Evolutionary conservation across 2,329 filamentous ascomycete species (phyloP), one percentile per base, ranked within the genome.

Genomic region (Epicoccum nigrum): DNA sequence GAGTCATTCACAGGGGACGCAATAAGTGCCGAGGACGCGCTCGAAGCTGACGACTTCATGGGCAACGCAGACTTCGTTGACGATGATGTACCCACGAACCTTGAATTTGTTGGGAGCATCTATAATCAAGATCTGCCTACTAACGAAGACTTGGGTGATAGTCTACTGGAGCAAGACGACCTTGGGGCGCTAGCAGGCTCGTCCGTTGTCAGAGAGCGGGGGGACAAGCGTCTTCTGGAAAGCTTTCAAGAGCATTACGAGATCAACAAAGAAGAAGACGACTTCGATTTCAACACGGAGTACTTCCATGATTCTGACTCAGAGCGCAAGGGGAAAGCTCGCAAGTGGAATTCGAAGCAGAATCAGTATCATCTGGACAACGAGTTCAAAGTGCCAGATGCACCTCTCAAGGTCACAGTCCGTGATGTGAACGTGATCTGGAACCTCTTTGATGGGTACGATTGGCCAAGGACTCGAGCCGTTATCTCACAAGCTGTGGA

Each of bases 391-490:
- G 77, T 86, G 7, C 79, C 81, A 31, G 80, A 80, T 45, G 90
- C 87, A 55, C 90, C 93, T 5, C 75, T 99, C 12, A 86, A 86
- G 57, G 80, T 97, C 2, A 85, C 86, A 4, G 82, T 97, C 13
- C 86, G 90, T 20, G 91, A 97, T 67, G 87, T 96, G 5, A 91
- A 97, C 69, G 78, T 97, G 43, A 97, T 97, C 53, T 99, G 94
- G 94, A 96, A 99, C 67, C 78, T 99, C 1, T 97, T 94, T 72
- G 94, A 99, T 76, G 94, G 94, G 1, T 99, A 96, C 69, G 95
- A 99, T 73, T 99, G 95, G 95, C 84, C 87, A 61, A 83, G 85
- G 34, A 99, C 95, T 0, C 84, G 93, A 34, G 88, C 94, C 56
- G 85, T 88, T 4, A 96, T 99, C 49, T 86, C 86, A 17, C 89